Base-by-base conservation (phyloP, 2,329 filamentous ascomycete genomes). In the Nigrospora osmanthi region DNA sequence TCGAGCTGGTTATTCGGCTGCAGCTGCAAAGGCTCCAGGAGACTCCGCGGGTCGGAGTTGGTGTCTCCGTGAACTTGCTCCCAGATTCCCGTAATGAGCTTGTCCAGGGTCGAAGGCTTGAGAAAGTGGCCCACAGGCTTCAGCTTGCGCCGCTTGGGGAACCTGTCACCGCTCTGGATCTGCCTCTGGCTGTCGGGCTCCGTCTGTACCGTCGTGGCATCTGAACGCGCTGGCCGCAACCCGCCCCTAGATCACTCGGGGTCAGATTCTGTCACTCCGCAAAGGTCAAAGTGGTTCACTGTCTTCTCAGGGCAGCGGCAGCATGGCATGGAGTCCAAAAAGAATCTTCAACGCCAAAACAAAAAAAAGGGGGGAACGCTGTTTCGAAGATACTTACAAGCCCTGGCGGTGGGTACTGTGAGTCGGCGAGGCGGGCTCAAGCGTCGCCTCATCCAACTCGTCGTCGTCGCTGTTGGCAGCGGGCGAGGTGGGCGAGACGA, bases 71-170 rank as follows among this genome's bases (percentile, higher is more conserved):
- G 58, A 36, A 63, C 55, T 46, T 61, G 60, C 42, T 62, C 60
- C 60, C 60, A 63, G n/a, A 63, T 54, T 14, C 58, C 58, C 15
- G 53, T 46, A 36, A 63, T 57, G 35, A 62, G 56, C 48, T 62
- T 62, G 38, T 56, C 54, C 32, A 63, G 43, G 0, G 58, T 54
- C 31, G 54, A 57, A 4, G 52, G 53, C 38, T 55, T 53, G 37
- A 55, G 48, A 15, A 52, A 46, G 36, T 55, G 54, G 23, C 53
- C 61, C 2, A 65, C 66, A 48, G 50, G 42, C 40, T 56, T 50
- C 13, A 48, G 41, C 39, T 55, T 59, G 35, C 49, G 46, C 16
- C 55, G 44, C 38, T 58, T 56, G 9, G 52, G 53, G 31, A 51
- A 53, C 36, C 49, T 52, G 16, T 47, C 46, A 33, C 43, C 48